Evolutionary conservation across 2,329 filamentous ascomycete species (phyloP).

Genomic region (Gyromitra esculenta): DNA sequence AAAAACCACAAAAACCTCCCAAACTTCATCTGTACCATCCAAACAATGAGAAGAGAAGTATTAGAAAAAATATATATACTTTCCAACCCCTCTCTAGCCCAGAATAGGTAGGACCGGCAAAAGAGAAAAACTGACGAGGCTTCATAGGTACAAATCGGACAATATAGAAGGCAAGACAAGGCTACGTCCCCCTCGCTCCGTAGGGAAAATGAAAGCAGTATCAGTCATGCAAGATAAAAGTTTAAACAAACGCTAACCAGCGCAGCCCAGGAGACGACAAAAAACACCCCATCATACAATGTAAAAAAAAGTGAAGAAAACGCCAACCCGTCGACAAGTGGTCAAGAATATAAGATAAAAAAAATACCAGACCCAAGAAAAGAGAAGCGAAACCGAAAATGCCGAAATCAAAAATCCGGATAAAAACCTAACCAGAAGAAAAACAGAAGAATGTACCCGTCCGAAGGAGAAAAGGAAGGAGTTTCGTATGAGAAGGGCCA

Average conservation of each 20-base stretch:
- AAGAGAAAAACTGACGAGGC: slow-evolving; percentile 4
- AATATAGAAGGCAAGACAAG: slow-evolving; percentile 29
- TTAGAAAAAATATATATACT: slow-evolving; percentile 37
- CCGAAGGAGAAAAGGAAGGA: slow-evolving; percentile 25
- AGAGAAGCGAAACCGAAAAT: slow-evolving; percentile 40
- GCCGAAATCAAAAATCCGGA: slow-evolving; percentile 44
- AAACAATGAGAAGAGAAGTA: slow-evolving; percentile 4
- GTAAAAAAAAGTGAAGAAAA: slow-evolving; percentile 45
- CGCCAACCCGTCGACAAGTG: slow-evolving; percentile 44
- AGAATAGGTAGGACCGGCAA: slow-evolving; percentile 10
- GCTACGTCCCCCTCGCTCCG: slow-evolving; percentile 25
- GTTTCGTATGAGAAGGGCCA: slow-evolving; percentile 32
- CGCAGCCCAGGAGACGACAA: slow-evolving; percentile 22
- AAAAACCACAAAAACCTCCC: background rate
- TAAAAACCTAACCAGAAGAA: slow-evolving; percentile 43
- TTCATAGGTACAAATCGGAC: slow-evolving; percentile 46
- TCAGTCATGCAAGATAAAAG: slow-evolving; percentile 25
- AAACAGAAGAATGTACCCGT: slow-evolving; percentile 38
- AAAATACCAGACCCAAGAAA: slow-evolving; percentile 36
- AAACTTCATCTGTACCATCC: background rate
- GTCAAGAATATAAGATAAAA: slow-evolving; percentile 39
- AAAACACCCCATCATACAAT: slow-evolving; percentile 47
- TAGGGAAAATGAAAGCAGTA: slow-evolving; percentile 16
- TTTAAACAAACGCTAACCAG: slow-evolving; percentile 43
- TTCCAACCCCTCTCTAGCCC: background rate